Evolutionary conservation across 148 eudicot species (phyloP).

Genomic region (Vaccinium darrowii): DNA sequence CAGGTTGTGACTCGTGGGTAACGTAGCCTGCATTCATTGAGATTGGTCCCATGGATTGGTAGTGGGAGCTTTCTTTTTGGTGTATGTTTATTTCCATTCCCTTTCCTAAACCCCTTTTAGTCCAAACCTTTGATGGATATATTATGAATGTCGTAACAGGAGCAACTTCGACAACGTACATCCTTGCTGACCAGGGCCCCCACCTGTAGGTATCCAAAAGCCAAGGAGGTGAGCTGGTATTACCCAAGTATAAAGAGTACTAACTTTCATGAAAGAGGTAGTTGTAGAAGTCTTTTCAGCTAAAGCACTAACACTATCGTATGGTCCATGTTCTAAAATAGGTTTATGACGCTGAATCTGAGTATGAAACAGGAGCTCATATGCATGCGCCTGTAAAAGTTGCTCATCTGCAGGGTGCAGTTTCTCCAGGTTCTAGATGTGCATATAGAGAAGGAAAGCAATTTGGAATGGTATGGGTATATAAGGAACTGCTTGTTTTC

Average conservation of each 20-base stretch:
- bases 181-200: constrained; percentile 8
- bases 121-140: not conserved
- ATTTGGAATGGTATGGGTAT: not conserved
- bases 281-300: not conserved
- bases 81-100: constrained; percentile 6
- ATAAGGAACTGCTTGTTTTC: not conserved
- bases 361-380: constrained; percentile 8
- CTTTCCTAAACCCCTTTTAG: not conserved
- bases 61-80: not conserved
- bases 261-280: not conserved
- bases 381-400: not conserved
- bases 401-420: not conserved
- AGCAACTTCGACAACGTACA: constrained; percentile 21
- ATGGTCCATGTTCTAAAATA: not conserved
- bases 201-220: not conserved
- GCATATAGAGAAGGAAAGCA: not conserved
- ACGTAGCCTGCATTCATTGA: not conserved
- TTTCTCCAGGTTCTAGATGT: not conserved
- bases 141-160: constrained; percentile 19
- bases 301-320: not conserved
- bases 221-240: constrained; percentile 11
- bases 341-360: constrained; percentile 11
- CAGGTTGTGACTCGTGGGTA: not conserved
- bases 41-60: not conserved
- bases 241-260: not conserved